Conservation (phyloP, 257 asterid genomes). For the Solanum pimpinellifolium region DNA sequence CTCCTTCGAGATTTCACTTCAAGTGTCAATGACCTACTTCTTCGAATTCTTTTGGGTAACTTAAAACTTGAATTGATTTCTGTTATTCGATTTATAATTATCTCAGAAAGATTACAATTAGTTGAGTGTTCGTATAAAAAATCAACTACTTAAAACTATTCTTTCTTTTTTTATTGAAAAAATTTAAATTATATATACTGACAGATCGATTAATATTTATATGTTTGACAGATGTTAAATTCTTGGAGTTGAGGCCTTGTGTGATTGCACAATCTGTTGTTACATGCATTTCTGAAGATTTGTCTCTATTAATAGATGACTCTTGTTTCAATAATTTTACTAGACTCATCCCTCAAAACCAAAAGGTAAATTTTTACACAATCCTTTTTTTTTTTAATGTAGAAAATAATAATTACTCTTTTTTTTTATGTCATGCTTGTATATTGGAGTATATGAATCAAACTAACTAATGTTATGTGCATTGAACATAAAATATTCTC, state of each 20-base stretch:
- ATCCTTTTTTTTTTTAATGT: neutral
- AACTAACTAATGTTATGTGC: neutral
- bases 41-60: slow-evolving; percentile 43
- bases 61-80: neutral
- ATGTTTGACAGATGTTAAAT: slow-evolving; percentile 28
- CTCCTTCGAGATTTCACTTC: slow-evolving; percentile 11
- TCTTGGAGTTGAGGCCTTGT: slow-evolving; percentile 41
- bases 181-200: neutral
- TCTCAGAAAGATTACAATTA: neutral
- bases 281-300: slow-evolving; percentile 11
- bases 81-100: neutral
- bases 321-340: slow-evolving; percentile 12
- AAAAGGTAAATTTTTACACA: slow-evolving; percentile 20
- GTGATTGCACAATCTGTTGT: slow-evolving; percentile 41
- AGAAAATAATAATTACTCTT: neutral
- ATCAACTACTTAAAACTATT: neutral
- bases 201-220: neutral
- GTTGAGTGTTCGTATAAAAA: neutral
- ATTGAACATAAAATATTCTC: neutral
- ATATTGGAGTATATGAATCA: neutral
- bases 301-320: neutral
- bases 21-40: slow-evolving; percentile 24
- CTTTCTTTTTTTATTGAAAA: accelerated
- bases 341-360: slow-evolving; percentile 27
- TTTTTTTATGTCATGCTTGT: neutral